phyloP scores from a whole-genome alignment of 805 yeast species.

The Candida odintsovae region DNA sequence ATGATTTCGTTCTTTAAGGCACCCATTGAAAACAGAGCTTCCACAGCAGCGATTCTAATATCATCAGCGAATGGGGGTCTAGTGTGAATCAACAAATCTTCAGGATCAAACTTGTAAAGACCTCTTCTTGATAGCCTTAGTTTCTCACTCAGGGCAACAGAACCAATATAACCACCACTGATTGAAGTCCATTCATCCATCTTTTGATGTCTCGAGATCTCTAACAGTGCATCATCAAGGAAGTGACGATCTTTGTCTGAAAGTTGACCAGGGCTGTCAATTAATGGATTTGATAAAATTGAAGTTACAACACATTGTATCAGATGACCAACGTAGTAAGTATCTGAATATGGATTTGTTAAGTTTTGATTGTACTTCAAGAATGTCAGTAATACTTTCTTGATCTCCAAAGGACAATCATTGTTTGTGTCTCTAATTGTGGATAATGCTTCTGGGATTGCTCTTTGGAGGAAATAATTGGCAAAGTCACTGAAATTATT shows the following conservation, averaged over 20 bases:
- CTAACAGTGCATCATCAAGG: constrained; percentile 47
- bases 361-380: constrained; percentile 82
- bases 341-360: constrained; percentile 70
- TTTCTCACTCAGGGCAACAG: constrained; percentile 53
- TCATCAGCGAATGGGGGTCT: constrained; percentile 39
- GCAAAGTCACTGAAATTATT: constrained; percentile 77
- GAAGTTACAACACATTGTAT: constrained; percentile 47
- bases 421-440: constrained; percentile 57
- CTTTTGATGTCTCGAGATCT: constrained; percentile 67
- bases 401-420: constrained; percentile 52
- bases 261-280: constrained; percentile 9
- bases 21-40: constrained; percentile 65
- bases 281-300: constrained; percentile 23
- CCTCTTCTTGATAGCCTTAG: constrained; percentile 54
- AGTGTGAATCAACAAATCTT: constrained; percentile 52
- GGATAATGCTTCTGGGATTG: constrained; percentile 60
- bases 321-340: constrained; percentile 55
- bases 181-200: constrained; percentile 82
- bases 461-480: constrained; percentile 61
- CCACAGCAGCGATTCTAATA: constrained; percentile 62
- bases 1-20: constrained; percentile 64
- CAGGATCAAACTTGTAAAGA: constrained; percentile 42
- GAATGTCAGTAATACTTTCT: constrained; percentile 59
- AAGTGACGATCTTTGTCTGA: constrained; percentile 30
- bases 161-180: constrained; percentile 46